These are phyloP conservation scores for Podila epicladia DNA, from an alignment of 192 early-diverging fungal species.

Conservation along the genomic window DNA sequence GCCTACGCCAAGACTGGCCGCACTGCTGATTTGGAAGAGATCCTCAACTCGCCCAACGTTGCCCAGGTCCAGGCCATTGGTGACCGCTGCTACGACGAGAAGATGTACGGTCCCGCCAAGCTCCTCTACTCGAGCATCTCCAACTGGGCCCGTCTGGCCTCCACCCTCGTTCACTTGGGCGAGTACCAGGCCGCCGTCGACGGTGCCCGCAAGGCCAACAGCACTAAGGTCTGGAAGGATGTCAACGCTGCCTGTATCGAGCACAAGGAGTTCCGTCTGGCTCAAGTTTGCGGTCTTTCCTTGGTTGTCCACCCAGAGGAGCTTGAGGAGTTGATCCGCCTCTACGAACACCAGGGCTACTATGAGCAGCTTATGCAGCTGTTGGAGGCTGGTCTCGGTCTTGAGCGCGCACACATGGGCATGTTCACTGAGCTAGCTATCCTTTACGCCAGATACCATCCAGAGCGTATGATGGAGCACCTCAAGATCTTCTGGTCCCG, in stretches of 20 bases:
- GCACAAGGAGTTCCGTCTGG: conserved; percentile 94
- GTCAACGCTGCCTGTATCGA: conserved; percentile 97
- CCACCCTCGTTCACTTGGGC: conserved; percentile 94
- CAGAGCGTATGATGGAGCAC: conserved; percentile 97
- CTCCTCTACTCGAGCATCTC: conserved; percentile 95
- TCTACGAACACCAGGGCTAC: conserved; percentile 90
- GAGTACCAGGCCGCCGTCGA: conserved; percentile 98
- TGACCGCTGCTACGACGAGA: conserved; percentile 94
- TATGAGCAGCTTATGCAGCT: conserved; percentile 92
- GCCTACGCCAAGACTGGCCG: conserved; percentile 96
- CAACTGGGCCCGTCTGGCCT: conserved; percentile 96
- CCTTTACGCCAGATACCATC: conserved; percentile 95
- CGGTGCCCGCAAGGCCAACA: conserved; percentile 98
- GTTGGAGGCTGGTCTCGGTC: conserved; percentile 92
- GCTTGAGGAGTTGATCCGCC: conserved; percentile 85
- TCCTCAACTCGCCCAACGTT: conserved; percentile 92
- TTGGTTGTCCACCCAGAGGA: conserved; percentile 98
- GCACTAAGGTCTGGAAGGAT: conserved; percentile 99
- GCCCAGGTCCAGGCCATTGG: conserved; percentile 91
- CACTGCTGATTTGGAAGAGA: conserved; percentile 92
- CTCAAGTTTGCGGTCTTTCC: conserved; percentile 98
- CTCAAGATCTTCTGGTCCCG: conserved; percentile 97
- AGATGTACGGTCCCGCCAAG: conserved; percentile 93
- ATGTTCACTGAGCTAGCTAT: conserved; percentile 99
- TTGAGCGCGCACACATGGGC: conserved; percentile 99